Conservation (phyloP, 2,329 filamentous ascomycete species). For the Aspergillus sp. region DNA sequence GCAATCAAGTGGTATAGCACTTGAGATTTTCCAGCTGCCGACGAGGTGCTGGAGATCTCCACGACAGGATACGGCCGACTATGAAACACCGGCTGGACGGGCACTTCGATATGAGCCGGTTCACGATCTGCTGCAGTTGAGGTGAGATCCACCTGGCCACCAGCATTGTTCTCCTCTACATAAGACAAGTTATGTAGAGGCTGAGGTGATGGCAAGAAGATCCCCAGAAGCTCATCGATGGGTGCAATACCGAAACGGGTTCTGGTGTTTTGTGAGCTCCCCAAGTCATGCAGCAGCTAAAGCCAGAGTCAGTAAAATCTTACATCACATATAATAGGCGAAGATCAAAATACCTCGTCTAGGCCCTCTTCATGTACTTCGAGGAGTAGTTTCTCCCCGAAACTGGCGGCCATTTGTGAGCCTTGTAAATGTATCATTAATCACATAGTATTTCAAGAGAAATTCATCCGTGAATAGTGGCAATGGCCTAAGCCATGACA, state of each 20-base stretch:
- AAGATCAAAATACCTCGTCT: slow-evolving; percentile 46
- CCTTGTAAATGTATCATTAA: background rate
- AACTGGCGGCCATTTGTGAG: slow-evolving; percentile 31
- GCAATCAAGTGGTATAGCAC: slow-evolving; percentile 58
- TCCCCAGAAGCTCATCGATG: slow-evolving; percentile 47
- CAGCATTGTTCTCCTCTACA: background rate
- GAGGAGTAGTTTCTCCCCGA: slow-evolving; percentile 55
- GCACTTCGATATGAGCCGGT: background rate
- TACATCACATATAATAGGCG: background rate
- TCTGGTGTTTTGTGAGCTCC: slow-evolving; percentile 11
- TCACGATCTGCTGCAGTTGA: background rate
- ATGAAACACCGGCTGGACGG: slow-evolving; percentile 2
- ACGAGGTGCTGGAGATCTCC: slow-evolving; percentile 54
- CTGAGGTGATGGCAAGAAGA: slow-evolving; percentile 31
- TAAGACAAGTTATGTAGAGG: background rate
- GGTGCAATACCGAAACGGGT: slow-evolving; percentile 44
- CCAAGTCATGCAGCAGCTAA: slow-evolving; percentile 33
- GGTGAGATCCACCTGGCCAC: background rate
- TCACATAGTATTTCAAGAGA: background rate
- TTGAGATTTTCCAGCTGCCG: slow-evolving; percentile 59
- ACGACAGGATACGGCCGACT: slow-evolving; percentile 40
- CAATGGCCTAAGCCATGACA: background rate
- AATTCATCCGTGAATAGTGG: background rate
- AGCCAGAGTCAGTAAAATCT: background rate
- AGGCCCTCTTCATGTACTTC: slow-evolving; percentile 52